A percentile compares a stretch with the other conserved stretches of the same genome.
Conservation (phyloP, 2,329 filamentous ascomycete species). For the Stenocarpella maydis region DNA sequence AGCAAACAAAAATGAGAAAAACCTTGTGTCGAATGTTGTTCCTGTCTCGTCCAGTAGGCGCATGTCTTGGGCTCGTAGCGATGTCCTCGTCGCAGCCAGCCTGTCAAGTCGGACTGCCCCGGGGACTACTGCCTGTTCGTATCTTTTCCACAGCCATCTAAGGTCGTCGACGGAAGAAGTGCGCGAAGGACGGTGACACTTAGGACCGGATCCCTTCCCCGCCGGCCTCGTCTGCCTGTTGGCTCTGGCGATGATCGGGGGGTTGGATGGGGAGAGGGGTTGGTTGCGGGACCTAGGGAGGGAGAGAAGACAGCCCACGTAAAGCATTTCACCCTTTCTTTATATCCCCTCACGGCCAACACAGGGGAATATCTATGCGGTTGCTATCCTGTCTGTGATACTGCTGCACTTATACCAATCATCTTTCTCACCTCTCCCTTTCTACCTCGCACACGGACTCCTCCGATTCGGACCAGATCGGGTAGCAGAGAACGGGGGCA, state of each 20-base stretch:
- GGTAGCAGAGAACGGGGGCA: background rate
- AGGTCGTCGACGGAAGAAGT: background rate
- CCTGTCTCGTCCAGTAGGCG: background rate
- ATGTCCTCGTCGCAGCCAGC: background rate
- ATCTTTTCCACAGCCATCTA: no score
- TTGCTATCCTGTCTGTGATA: background rate
- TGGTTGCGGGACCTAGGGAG: no score
- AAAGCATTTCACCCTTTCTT: background rate
- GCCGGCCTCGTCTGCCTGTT: no score
- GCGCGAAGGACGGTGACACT: background rate
- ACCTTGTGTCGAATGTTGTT: background rate
- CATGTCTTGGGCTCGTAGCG: background rate
- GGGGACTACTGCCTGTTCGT: background rate
- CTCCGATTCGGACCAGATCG: no score
- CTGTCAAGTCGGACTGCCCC: no score
- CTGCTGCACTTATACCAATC: background rate
- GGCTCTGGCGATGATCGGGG: background rate
- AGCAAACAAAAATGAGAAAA: slow-evolving; percentile 1
- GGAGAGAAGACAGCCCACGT: background rate
- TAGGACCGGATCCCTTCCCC: no score
- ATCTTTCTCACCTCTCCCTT: background rate
- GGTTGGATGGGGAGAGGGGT: no score
- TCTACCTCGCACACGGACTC: background rate
- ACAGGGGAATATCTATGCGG: background rate
- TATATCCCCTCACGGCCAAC: background rate